These are phyloP conservation scores for Choanephora cucurbitarum DNA, from an alignment of 371 early-diverging fungal species.

Conservation along the genomic window DNA sequence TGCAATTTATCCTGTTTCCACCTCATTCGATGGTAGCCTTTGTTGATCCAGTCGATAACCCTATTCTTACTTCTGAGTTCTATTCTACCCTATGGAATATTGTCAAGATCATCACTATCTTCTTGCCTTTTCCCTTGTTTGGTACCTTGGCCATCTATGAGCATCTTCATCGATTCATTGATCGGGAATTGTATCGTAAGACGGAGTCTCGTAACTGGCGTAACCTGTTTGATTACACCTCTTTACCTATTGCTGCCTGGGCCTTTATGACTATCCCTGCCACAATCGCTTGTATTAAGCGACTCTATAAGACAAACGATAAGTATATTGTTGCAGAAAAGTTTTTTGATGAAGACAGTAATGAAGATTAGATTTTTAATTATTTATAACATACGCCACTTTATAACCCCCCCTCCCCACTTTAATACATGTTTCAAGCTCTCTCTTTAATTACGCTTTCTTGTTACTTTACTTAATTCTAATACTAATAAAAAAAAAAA, in stretches of 20 bases:
- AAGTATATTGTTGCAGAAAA: slow-evolving; percentile 60
- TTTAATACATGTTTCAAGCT: too few species aligned
- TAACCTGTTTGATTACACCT: slow-evolving; percentile 50
- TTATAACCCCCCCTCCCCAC: not conserved
- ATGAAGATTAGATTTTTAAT: not conserved
- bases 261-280: slow-evolving; percentile 60
- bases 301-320: slow-evolving; percentile 48
- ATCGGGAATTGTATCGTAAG: slow-evolving; percentile 50
- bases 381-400: not conserved
- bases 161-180: slow-evolving; percentile 46
- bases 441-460: too few species aligned
- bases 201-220: slow-evolving; percentile 49
- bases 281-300: slow-evolving; percentile 53
- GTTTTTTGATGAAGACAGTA: slow-evolving; percentile 43
- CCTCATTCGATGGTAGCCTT: slow-evolving; percentile 37
- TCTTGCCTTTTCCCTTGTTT: slow-evolving; percentile 51
- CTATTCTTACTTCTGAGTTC: slow-evolving; percentile 49
- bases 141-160: slow-evolving; percentile 51
- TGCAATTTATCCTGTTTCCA: slow-evolving; percentile 52
- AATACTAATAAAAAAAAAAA: slow-evolving; percentile 1
- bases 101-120: slow-evolving; percentile 47
- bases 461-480: too few species aligned
- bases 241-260: slow-evolving; percentile 61
- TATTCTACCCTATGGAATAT: slow-evolving; percentile 48
- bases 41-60: slow-evolving; percentile 43